Percentiles rank a stretch among this genome's conserved stretches.
Evolutionary conservation across 345 rosid species (phyloP).

Genomic region (Ceriops decandra): DNA sequence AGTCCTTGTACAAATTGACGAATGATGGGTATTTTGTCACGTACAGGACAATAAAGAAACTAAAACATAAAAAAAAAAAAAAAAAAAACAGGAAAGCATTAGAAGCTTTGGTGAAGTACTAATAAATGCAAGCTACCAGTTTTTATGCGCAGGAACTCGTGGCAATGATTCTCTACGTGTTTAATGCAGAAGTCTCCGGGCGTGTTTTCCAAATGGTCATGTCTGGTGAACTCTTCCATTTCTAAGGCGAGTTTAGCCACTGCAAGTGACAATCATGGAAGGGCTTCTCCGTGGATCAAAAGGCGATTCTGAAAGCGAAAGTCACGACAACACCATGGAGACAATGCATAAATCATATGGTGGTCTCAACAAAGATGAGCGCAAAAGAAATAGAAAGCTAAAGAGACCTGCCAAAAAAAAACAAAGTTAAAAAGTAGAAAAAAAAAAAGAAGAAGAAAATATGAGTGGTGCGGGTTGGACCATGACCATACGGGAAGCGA

Average conservation of each 20-base stretch:
- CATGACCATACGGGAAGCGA: too few relatives aligned
- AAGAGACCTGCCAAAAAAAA: neutral
- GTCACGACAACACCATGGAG: neutral
- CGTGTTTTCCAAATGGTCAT: too few relatives aligned
- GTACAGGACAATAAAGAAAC: neutral
- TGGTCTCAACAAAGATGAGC: neutral
- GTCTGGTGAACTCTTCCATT: too few relatives aligned
- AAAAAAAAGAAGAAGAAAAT: neutral
- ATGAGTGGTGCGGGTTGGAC: neutral
- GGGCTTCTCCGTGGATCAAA: conserved; percentile 4
- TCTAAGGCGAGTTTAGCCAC: too few relatives aligned
- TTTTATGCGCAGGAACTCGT: too few relatives aligned
- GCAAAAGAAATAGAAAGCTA: too few relatives aligned
- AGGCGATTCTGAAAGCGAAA: conserved; percentile 13
- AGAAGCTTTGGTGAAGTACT: too few relatives aligned
- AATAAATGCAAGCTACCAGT: too few relatives aligned
- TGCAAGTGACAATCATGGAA: too few relatives aligned
- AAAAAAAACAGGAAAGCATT: too few relatives aligned
- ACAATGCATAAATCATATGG: neutral
- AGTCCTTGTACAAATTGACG: neutral
- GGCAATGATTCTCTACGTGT: too few relatives aligned
- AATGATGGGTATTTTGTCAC: neutral
- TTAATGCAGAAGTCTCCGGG: too few relatives aligned
- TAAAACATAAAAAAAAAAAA: neutral
- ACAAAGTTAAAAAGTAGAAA: neutral